These are phyloP conservation scores for Ambrosia hybrid DNA, from an alignment of 140 eudicot genomes.

Conservation along the genomic window DNA sequence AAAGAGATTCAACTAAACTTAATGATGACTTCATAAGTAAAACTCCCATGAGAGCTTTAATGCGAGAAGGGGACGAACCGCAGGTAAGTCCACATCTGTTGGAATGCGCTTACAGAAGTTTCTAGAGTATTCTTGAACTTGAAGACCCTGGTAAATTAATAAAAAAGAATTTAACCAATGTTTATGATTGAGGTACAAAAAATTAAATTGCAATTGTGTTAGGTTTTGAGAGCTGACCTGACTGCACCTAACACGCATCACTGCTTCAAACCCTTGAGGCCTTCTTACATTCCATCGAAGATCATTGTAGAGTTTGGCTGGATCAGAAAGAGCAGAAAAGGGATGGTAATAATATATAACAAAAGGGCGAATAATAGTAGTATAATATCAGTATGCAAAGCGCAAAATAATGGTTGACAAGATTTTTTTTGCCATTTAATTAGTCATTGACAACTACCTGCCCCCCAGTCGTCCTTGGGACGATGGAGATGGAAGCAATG, in stretches of 20 bases:
- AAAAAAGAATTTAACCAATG: constrained; percentile 1
- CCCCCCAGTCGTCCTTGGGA: constrained; percentile 97
- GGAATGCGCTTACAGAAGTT: constrained; percentile 96
- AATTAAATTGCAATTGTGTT: constrained; percentile 5
- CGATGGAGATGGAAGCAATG: constrained; percentile 85
- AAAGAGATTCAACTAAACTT: constrained; percentile 8
- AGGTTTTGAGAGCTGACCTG: constrained; percentile 49
- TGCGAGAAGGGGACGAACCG: constrained; percentile 54
- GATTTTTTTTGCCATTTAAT: neutral
- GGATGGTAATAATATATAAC: constrained; percentile 95
- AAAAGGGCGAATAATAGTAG: neutral
- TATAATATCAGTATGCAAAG: constrained; percentile 5
- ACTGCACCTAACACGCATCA: constrained; percentile 97
- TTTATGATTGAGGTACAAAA: neutral
- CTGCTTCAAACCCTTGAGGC: constrained; percentile 99
- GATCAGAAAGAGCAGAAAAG: constrained; percentile 88
- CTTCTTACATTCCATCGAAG: constrained; percentile 97
- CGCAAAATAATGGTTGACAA: neutral
- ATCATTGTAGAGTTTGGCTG: constrained; percentile 97
- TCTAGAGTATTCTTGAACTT: constrained; percentile 96
- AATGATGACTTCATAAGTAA: neutral
- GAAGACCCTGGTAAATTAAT: constrained; percentile 66
- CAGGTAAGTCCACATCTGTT: constrained; percentile 95
- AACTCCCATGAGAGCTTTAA: constrained; percentile 2
- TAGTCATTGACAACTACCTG: constrained; percentile 54